Base-by-base conservation (phyloP, 208 protist species). In the Trypanosoma brucei region DNA sequence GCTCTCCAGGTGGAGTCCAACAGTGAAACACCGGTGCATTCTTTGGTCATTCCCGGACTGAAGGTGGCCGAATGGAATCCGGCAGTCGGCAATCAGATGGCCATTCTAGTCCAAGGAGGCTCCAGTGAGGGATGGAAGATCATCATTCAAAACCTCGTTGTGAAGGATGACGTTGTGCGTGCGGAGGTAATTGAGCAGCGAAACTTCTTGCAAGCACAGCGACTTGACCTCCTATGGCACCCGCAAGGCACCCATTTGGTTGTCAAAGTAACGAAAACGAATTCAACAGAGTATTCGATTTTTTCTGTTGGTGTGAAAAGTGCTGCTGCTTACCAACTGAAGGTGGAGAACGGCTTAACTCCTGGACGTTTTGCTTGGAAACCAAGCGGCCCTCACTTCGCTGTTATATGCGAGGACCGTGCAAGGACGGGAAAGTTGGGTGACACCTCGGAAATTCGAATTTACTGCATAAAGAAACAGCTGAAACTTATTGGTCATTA, bases 61-160 rank as follows among this genome's bases (percentile, higher is more conserved):
- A 88, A 88, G 76, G 86, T 87, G 60, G 85, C 78, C 5, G 90
- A 93, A 68, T 95, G 90, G 87, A 93, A 91, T 75, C 90, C 90
- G 2, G 75, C 69, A 51, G 62, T 83, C 38, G 78, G 69, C 30
- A 89, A 76, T 11, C 90, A 93, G 72, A 86, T 95, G 55, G 90
- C 84, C 30, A 78, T 92, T 63, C 75, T 91, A 40, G 70, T 67
- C 51, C 64, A 75, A 56, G 72, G 78, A 7, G 80, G 76, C 30
- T 52, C 65, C 4, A 83, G 85, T 62, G 63, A 84, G 55, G 90
- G 86, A 57, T 93, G 86, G 90, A 81, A 83, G 42, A 75, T 92
- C 1, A 73, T 81, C 9, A 91, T 95, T 65, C 69, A 83, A 14
- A 76, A 92, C 70, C 84, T 93, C 54, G 53, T 68, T 30, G 59